Evolutionary conservation across 75 land plant species (phyloP).

Genomic region (Pinus taeda): DNA sequence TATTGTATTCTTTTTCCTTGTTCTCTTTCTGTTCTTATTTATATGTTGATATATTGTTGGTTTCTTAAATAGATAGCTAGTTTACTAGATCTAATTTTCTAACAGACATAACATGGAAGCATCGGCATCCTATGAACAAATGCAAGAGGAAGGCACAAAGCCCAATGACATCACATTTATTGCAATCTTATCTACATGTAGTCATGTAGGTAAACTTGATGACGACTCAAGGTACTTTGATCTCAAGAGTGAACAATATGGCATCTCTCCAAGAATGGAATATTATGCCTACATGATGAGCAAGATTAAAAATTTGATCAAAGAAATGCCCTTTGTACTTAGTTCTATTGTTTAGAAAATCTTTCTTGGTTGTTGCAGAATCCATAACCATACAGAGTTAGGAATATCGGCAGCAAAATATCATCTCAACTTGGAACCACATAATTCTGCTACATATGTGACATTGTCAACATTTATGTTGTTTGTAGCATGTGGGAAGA

Average conservation of each 20-base stretch:
- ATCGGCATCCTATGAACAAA: background rate
- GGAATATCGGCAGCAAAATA: background rate
- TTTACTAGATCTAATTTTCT: too few relatives aligned
- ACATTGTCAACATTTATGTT: background rate
- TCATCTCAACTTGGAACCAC: background rate
- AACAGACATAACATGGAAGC: constrained; percentile 6
- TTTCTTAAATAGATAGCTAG: too few relatives aligned
- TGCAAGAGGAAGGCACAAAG: constrained; percentile 5
- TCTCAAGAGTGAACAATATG: background rate
- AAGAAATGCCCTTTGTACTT: background rate
- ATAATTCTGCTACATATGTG: background rate
- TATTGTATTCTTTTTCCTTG: too few relatives aligned
- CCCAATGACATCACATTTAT: constrained; percentile 9
- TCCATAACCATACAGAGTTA: background rate
- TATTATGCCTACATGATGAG: constrained; percentile 6
- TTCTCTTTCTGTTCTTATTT: too few relatives aligned
- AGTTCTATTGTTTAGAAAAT: background rate
- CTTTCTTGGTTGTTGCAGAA: background rate
- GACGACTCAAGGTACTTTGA: background rate
- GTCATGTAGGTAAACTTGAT: constrained; percentile 4
- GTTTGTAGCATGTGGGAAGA: background rate
- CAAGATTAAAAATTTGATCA: background rate
- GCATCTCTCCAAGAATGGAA: background rate
- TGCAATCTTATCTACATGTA: constrained; percentile 8
- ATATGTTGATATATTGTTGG: too few relatives aligned